These are phyloP conservation scores for Hymenoscyphus occultus DNA, from an alignment of 2,329 filamentous ascomycete genomes.

Conservation along the genomic window DNA sequence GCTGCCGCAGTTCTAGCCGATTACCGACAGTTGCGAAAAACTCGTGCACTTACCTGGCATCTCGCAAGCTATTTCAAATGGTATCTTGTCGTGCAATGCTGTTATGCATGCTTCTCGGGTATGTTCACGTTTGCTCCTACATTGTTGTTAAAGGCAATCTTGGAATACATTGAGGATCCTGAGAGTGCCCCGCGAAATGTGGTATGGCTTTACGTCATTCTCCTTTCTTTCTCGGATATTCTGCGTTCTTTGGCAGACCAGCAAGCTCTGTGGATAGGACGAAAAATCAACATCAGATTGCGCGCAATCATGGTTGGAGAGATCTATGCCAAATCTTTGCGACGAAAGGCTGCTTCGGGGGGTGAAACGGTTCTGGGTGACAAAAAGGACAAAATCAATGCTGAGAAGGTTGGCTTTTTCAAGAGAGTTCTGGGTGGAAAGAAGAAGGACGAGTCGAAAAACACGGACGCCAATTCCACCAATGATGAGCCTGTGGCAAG, in stretches of 20 bases:
- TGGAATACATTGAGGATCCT: constrained; percentile 90
- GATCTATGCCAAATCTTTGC: constrained; percentile 92
- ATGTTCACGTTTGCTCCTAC: constrained; percentile 90
- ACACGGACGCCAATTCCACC: constrained; percentile 20
- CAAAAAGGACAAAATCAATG: constrained; percentile 42
- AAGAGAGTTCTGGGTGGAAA: constrained; percentile 52
- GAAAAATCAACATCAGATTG: constrained; percentile 89
- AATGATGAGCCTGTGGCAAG: constrained; percentile 11
- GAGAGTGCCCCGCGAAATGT: constrained; percentile 74
- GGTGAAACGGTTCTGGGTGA: constrained; percentile 70
- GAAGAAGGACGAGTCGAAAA: constrained; percentile 44
- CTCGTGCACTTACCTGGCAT: constrained; percentile 73
- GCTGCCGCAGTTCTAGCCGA: constrained; percentile 74
- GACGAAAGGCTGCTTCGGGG: constrained; percentile 80
- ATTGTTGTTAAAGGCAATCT: constrained; percentile 81
- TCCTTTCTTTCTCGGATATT: constrained; percentile 79
- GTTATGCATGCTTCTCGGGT: constrained; percentile 75
- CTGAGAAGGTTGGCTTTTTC: constrained; percentile 43
- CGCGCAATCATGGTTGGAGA: constrained; percentile 95
- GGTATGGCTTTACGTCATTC: constrained; percentile 91
- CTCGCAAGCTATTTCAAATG: constrained; percentile 81
- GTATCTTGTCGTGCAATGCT: constrained; percentile 70
- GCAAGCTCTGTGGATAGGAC: constrained; percentile 87
- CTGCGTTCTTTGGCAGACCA: constrained; percentile 80
- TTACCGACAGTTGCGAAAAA: constrained; percentile 84